Evolutionary conservation across 2,329 filamentous ascomycete species (phyloP), one percentile per base, ranked within the genome.

Genomic region (Colletotrichum salicis): DNA sequence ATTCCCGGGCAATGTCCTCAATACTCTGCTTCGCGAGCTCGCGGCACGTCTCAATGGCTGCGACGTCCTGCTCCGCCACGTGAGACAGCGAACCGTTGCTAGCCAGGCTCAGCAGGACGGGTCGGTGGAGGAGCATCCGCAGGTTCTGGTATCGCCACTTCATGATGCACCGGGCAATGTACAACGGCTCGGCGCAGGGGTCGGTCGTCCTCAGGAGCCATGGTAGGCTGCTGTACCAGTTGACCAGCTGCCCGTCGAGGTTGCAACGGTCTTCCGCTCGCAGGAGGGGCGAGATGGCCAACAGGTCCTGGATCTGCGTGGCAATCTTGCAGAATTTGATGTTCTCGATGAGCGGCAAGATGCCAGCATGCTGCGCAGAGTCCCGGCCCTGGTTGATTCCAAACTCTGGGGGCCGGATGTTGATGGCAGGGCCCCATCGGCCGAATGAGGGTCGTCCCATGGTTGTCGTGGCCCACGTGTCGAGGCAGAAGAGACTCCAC

Each of bases 121-220:
- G 93, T 3, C 93, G 87, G 79, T 95, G 91, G 27, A 95, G 88
- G 1, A 95, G 87, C 81, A 95, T 92, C 58, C 93, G 91, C 58
- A 94, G 87, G 76, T 94, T 94, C 78, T 93, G 91, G 78, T 93
- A 95, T 15, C 93, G 88, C 93, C 93, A 95, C 79, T 93, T 93
- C 91, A 95, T 94, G 76, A 95, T 88, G 74, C 90, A 90, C 62
- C 93, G 88, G 1, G 91, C 89, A 60, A 92, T 91, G 74, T 90
- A 90, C 22, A 95, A 87, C 2, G 91, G 89, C 75, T 93, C 91
- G 0, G 92, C 90, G 77, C 91, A 93, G 11, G 91, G 89, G 67
- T 94, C 90, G 12, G 84, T 88, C 24, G 89, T 88, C 74, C 89
- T 86, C 41, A 92, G 84, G 15, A 92, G 84, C 84, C 89, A 89